These are phyloP conservation scores for Zygosaccharomyces siamensis DNA, from an alignment of 805 yeast genomes.

Conservation along the genomic window DNA sequence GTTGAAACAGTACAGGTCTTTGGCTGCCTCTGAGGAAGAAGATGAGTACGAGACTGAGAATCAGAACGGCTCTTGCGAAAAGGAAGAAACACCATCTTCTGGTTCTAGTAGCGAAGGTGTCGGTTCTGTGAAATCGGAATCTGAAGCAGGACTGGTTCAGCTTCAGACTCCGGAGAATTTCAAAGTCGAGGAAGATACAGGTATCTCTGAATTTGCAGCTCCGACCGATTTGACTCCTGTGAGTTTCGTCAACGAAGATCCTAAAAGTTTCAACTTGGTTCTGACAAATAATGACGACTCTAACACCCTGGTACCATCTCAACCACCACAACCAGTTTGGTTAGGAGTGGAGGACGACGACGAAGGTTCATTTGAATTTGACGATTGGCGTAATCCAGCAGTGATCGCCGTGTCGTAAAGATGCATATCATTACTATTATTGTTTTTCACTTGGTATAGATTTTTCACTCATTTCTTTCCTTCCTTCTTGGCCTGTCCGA, in stretches of 20 bases:
- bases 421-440: background rate
- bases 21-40: background rate
- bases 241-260: slow-evolving; percentile 11
- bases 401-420: slow-evolving; percentile 32
- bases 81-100: background rate
- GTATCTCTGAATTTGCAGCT: slow-evolving; percentile 3
- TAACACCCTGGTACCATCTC: slow-evolving; percentile 4
- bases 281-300: slow-evolving; percentile 10
- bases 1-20: slow-evolving; percentile 8
- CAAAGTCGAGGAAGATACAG: background rate
- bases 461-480: slow-evolving; percentile 4
- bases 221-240: slow-evolving; percentile 11
- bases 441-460: background rate
- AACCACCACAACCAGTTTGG: slow-evolving; percentile 10
- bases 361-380: slow-evolving; percentile 36
- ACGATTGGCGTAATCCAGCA: slow-evolving; percentile 45
- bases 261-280: slow-evolving; percentile 13
- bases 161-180: background rate
- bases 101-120: background rate
- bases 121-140: slow-evolving; percentile 1
- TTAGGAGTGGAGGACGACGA: slow-evolving; percentile 10
- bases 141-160: slow-evolving; percentile 5
- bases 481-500: slow-evolving; percentile 24
- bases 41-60: background rate
- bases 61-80: background rate